Conservation (phyloP, 2,329 filamentous ascomycete species). For the Pseudocercospora fuligena region DNA sequence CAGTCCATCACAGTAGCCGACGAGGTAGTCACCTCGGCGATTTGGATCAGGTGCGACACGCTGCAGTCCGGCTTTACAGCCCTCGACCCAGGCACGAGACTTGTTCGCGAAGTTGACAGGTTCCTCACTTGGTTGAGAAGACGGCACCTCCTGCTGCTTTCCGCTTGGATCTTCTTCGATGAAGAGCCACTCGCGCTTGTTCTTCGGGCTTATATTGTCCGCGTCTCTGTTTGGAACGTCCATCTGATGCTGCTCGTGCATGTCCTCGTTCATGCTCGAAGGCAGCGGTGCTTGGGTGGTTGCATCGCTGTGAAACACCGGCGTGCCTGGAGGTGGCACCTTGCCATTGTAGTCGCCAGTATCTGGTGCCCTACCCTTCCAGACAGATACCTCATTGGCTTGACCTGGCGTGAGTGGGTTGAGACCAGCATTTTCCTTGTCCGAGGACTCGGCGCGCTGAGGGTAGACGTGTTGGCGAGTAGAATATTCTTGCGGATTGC, state of each 20-base stretch:
- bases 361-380: constrained; percentile 9
- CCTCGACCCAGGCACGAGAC: constrained; percentile 39
- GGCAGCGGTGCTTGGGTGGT: constrained; percentile 20
- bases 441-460: constrained; percentile 15
- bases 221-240: constrained; percentile 30
- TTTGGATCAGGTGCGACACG: constrained; percentile 31
- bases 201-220: constrained; percentile 39
- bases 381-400: not conserved
- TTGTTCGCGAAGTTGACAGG: constrained; percentile 33
- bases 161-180: constrained; percentile 35
- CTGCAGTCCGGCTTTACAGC: constrained; percentile 40
- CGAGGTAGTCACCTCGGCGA: constrained; percentile 34
- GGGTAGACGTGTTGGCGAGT: constrained; percentile 40
- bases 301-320: constrained; percentile 27
- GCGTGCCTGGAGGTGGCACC: constrained; percentile 36
- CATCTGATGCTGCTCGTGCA: constrained; percentile 1
- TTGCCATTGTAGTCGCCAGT: constrained; percentile 27
- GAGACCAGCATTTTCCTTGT: constrained; percentile 11
- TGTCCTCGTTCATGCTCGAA: constrained; percentile 10
- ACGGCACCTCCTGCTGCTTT: constrained; percentile 24
- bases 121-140: constrained; percentile 24
- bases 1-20: constrained; percentile 43
- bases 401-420: constrained; percentile 6
- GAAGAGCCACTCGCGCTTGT: constrained; percentile 36
- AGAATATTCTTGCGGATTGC: constrained; percentile 44